phyloP scores from a whole-genome alignment of 2,329 filamentous ascomycete species.

The Magnaporthiopsis poae region DNA sequence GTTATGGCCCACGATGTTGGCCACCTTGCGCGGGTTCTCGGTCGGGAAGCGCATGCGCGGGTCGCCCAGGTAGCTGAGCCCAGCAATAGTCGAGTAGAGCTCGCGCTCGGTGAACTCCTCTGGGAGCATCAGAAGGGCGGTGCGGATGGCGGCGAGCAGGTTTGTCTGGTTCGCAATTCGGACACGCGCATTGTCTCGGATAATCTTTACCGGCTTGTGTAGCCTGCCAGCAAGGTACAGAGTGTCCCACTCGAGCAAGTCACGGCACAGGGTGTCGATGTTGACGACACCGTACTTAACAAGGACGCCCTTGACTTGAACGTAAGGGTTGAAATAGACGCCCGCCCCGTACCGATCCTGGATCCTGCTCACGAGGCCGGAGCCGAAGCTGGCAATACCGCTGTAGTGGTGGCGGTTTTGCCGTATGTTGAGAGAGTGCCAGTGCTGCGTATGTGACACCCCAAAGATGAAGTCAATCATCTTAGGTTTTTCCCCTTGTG shows the following conservation, averaged over 20 bases:
- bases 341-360: conserved; percentile 86
- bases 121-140: conserved; percentile 77
- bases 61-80: conserved; percentile 88
- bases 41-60: conserved; percentile 87
- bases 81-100: conserved; percentile 82
- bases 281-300: conserved; percentile 98
- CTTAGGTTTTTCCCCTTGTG: conserved; percentile 79
- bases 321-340: conserved; percentile 94
- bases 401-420: conserved; percentile 93
- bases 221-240: conserved; percentile 91
- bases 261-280: conserved; percentile 74
- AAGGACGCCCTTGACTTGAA: conserved; percentile 86
- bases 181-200: conserved; percentile 84
- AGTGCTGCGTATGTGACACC: conserved; percentile 87
- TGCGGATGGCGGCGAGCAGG: conserved; percentile 79
- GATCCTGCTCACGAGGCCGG: conserved; percentile 70
- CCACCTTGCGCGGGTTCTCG: conserved; percentile 84
- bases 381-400: conserved; percentile 70
- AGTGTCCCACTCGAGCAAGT: conserved; percentile 85
- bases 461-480: conserved; percentile 99
- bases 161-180: conserved; percentile 94
- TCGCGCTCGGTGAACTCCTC: conserved; percentile 75
- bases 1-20: conserved; percentile 88
- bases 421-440: conserved; percentile 84
- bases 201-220: conserved; percentile 95